phyloP scores from a whole-genome alignment of 768 basidiomycete species.

The Amanita rimosa region DNA sequence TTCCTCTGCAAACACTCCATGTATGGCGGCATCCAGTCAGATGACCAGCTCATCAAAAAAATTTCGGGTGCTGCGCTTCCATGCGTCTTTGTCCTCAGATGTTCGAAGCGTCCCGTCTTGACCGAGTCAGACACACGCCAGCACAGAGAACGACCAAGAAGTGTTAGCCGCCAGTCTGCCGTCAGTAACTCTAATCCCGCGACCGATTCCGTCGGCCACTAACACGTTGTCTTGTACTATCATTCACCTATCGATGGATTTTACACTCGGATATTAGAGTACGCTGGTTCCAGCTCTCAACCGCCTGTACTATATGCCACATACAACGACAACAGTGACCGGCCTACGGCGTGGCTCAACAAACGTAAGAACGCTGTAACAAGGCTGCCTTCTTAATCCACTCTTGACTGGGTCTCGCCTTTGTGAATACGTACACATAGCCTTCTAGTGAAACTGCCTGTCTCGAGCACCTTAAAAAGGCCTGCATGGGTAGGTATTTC shows the following conservation, averaged over 20 bases:
- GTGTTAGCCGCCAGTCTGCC: slow-evolving; percentile 4
- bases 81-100: slow-evolving; percentile 50
- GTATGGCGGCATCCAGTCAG: slow-evolving; percentile 50
- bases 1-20: slow-evolving; percentile 47
- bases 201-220: neutral
- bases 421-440: neutral
- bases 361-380: no score
- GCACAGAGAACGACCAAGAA: slow-evolving; percentile 21
- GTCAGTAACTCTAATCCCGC: neutral
- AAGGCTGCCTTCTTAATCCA: no score
- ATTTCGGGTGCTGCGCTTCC: slow-evolving; percentile 39
- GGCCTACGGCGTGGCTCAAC: no score
- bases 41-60: slow-evolving; percentile 31
- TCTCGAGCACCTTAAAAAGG: neutral
- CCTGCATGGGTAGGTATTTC: neutral
- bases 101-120: slow-evolving; percentile 33
- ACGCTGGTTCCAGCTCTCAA: neutral
- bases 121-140: slow-evolving; percentile 40
- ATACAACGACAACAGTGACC: neutral
- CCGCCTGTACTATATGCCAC: neutral
- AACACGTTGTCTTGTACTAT: neutral
- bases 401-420: no score
- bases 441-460: neutral
- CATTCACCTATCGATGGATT: neutral
- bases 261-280: neutral